Percentiles rank a stretch among this genome's conserved stretches.
These are phyloP conservation scores for Eragrostis curvula DNA, from an alignment of 176 grass and related monocot genomes.

Conservation along the genomic window DNA sequence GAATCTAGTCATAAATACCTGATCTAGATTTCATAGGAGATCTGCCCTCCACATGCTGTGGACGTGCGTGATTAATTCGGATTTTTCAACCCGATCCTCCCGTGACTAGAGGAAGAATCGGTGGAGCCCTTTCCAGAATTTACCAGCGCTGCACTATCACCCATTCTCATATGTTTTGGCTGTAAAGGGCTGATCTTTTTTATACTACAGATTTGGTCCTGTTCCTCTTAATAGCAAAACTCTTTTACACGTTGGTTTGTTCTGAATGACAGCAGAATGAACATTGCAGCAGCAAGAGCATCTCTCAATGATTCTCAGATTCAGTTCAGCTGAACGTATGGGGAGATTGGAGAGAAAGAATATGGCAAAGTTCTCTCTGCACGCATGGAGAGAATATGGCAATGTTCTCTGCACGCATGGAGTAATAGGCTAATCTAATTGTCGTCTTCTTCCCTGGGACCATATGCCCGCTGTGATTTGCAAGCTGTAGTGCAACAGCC, in stretches of 20 bases:
- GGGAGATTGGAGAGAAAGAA: not conserved
- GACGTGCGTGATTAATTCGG: constrained; percentile 13
- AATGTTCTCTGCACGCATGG: no score
- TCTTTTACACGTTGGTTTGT: not conserved
- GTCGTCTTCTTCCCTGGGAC: not conserved
- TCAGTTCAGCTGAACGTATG: constrained; percentile 34
- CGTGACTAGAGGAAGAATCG: not conserved
- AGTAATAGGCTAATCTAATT: constrained; percentile 1
- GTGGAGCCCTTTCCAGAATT: not conserved
- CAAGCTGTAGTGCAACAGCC: constrained; percentile 17
- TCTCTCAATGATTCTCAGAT: constrained; percentile 11
- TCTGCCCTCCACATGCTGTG: constrained; percentile 23
- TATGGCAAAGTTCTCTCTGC: no score
- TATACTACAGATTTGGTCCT: not conserved
- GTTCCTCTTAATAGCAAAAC: not conserved
- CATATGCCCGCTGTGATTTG: not conserved
- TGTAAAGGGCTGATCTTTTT: not conserved
- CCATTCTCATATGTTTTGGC: not conserved
- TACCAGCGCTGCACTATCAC: not conserved
- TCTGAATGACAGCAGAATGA: not conserved
- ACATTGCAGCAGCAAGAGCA: not conserved
- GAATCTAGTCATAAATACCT: not conserved
- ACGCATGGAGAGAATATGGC: no score
- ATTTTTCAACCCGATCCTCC: not conserved
- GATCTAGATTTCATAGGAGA: constrained; percentile 45